Percentiles rank a stretch among this genome's conserved stretches.
These are phyloP conservation scores for Trichoderma sp. DNA, from an alignment of 2,329 filamentous ascomycete genomes.

Conservation along the genomic window DNA sequence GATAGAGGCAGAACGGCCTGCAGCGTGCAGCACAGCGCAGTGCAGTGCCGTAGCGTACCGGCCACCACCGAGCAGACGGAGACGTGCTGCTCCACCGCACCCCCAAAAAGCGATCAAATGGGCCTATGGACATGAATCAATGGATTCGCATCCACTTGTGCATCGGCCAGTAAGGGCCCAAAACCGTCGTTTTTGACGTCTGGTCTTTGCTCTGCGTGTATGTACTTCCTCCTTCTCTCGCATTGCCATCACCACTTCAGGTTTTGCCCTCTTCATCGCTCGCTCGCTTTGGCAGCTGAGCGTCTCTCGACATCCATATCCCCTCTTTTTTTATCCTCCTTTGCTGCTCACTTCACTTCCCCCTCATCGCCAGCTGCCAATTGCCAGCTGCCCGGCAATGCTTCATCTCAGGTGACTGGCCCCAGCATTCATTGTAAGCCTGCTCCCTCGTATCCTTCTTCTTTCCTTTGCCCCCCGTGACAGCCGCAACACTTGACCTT, in stretches of 20 bases:
- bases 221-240: background rate
- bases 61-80: conserved; percentile 7
- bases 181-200: background rate
- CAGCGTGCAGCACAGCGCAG: background rate
- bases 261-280: background rate
- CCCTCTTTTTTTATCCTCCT: conserved; percentile 28
- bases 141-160: background rate
- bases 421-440: conserved; percentile 30
- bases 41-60: conserved; percentile 4
- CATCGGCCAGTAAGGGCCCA: background rate
- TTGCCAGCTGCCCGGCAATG: conserved; percentile 39
- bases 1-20: background rate
- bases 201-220: background rate
- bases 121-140: background rate
- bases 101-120: background rate
- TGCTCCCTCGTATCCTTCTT: conserved; percentile 25
- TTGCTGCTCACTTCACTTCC: conserved; percentile 21
- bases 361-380: conserved; percentile 28
- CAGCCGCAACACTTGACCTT: conserved; percentile 9
- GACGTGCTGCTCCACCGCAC: background rate
- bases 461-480: conserved; percentile 17
- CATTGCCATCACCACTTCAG: background rate
- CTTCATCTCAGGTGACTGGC: conserved; percentile 40
- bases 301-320: conserved; percentile 24
- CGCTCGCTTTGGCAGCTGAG: background rate